Percentiles rank a stretch among this genome's conserved stretches.
Evolutionary conservation across 768 basidiomycete genomes (phyloP).

Genomic region (Leccinellum rugosiceps): DNA sequence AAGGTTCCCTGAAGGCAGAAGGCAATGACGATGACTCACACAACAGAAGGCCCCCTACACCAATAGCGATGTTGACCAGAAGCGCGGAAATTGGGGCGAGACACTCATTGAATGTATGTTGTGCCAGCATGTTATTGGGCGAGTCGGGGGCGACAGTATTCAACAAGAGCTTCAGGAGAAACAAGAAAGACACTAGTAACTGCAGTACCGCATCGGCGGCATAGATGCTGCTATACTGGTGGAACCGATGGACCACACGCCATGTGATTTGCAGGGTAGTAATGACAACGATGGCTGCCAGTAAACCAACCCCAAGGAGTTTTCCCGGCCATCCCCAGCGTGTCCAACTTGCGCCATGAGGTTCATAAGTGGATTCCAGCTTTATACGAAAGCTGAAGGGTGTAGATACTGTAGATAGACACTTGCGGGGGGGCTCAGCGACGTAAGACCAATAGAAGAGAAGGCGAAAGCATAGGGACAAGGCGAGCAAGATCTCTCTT

Average conservation of each 20-base stretch:
- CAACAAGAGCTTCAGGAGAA: slow-evolving; percentile 60
- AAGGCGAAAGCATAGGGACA: slow-evolving; percentile 58
- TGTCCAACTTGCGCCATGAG: slow-evolving; percentile 62
- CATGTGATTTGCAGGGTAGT: slow-evolving; percentile 61
- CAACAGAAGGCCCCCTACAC: slow-evolving; percentile 50
- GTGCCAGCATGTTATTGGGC: slow-evolving; percentile 35
- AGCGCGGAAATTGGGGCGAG: slow-evolving; percentile 50
- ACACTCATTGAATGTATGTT: slow-evolving; percentile 45
- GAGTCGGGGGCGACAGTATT: slow-evolving; percentile 46
- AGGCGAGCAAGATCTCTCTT: slow-evolving; percentile 56
- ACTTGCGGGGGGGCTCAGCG: slow-evolving; percentile 47
- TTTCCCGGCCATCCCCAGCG: slow-evolving; percentile 60
- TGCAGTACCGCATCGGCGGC: slow-evolving; percentile 55
- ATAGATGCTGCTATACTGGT: slow-evolving; percentile 47
- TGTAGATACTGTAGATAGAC: slow-evolving; percentile 28
- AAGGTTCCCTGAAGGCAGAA: slow-evolving; percentile 5
- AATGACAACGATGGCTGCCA: slow-evolving; percentile 44
- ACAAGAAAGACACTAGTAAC: slow-evolving; percentile 53
- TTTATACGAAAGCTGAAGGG: slow-evolving; percentile 6
- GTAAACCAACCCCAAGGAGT: slow-evolving; percentile 48
- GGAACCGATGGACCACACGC: slow-evolving; percentile 44
- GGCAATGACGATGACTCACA: slow-evolving; percentile 48
- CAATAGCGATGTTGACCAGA: slow-evolving; percentile 48
- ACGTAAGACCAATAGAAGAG: slow-evolving; percentile 71
- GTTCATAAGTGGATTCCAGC: slow-evolving; percentile 14